Conservation (phyloP, 805 yeast species). For the Saccharomyces eubayanus region DNA sequence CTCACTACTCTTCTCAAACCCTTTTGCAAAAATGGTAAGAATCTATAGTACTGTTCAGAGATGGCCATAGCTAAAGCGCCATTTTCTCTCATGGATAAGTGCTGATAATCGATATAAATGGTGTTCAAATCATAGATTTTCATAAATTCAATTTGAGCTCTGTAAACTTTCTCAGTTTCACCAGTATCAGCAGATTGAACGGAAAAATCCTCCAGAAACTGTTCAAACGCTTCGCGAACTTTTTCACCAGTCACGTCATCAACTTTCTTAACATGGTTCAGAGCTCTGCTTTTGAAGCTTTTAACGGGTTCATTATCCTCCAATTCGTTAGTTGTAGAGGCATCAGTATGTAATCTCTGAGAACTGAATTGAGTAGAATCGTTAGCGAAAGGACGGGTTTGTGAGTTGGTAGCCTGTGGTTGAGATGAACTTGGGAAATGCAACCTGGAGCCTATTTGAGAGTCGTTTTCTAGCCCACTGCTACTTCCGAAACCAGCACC, state of each 20-base stretch:
- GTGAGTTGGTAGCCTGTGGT: conserved; percentile 10
- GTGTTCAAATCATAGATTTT: conserved; percentile 66
- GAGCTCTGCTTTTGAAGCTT: conserved; percentile 42
- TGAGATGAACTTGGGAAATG: conserved; percentile 27
- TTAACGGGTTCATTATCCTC: conserved; percentile 9
- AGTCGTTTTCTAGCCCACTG: conserved; percentile 22
- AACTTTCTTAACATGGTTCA: conserved; percentile 73
- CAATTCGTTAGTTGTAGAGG: conserved; percentile 14
- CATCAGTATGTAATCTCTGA: conserved; percentile 16
- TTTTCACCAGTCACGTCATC: conserved; percentile 88
- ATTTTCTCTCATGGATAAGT: conserved; percentile 63
- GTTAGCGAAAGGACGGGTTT: conserved; percentile 2
- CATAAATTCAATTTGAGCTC: conserved; percentile 78
- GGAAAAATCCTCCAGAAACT: conserved; percentile 61
- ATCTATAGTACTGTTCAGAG: conserved; percentile 84
- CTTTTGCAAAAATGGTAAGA: conserved; percentile 70
- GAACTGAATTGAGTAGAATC: conserved; percentile 20
- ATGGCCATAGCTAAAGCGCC: conserved; percentile 87
- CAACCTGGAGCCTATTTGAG: conserved; percentile 20
- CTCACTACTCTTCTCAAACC: conserved; percentile 70
- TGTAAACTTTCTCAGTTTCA: conserved; percentile 48
- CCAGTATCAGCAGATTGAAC: conserved; percentile 31
- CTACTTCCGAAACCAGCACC: conserved; percentile 27
- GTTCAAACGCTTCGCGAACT: conserved; percentile 84
- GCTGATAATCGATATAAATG: conserved; percentile 77